Evolutionary conservation across 441 rosid species (phyloP).

Genomic region (Brassica balearica): DNA sequence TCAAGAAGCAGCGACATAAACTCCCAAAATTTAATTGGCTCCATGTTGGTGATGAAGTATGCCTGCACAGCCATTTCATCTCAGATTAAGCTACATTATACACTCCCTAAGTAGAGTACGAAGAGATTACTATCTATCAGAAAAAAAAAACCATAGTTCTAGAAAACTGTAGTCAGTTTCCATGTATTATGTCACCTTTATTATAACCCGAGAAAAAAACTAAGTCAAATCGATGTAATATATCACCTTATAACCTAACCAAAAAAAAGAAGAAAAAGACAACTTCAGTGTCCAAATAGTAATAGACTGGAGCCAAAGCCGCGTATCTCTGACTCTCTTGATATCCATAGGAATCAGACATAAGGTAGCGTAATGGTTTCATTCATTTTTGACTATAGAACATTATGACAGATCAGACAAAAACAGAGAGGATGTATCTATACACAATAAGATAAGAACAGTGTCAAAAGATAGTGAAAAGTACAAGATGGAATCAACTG

Average conservation of each 20-base stretch:
- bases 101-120: not conserved
- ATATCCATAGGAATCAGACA: not conserved
- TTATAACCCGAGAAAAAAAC: not conserved
- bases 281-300: not conserved
- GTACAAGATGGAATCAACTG: conserved; percentile 19
- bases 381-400: not conserved
- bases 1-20: conserved; percentile 71
- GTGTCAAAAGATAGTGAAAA: not conserved
- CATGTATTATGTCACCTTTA: conserved; percentile 19
- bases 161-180: not conserved
- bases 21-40: conserved; percentile 93
- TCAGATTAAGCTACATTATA: conserved; percentile 16
- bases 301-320: conserved; percentile 6
- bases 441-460: not conserved
- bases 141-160: not conserved
- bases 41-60: conserved; percentile 91
- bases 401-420: not conserved
- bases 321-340: not conserved
- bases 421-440: not conserved
- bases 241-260: not conserved
- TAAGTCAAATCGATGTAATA: not conserved
- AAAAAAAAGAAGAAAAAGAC: not conserved
- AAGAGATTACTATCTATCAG: not conserved
- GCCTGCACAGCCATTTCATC: conserved; percentile 60
- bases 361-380: not conserved